Evolutionary conservation across 495 filamentous ascomycete genomes (phyloP).

Genomic region (Tuber brumale): DNA sequence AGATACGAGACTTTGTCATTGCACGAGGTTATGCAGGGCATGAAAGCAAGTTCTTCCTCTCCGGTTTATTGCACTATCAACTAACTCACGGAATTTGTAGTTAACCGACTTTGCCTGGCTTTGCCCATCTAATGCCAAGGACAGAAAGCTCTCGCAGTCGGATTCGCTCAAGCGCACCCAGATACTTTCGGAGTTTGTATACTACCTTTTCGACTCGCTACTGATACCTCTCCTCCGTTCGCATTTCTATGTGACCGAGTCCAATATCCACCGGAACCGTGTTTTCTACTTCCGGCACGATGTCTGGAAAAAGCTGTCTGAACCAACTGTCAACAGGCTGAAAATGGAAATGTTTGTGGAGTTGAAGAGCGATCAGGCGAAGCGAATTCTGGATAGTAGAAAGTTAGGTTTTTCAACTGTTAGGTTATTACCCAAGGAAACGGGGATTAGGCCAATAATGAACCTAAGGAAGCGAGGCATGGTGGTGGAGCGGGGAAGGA

Average conservation of each 20-base stretch:
- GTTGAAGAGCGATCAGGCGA: constrained; percentile 54
- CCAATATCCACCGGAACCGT: constrained; percentile 67
- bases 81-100: constrained; percentile 42
- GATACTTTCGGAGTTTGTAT: constrained; percentile 75
- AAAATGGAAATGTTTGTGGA: constrained; percentile 76
- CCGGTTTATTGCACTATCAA: not conserved
- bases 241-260: constrained; percentile 94
- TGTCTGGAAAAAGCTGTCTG: constrained; percentile 69
- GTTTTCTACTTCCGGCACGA: constrained; percentile 95
- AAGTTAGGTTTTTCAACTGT: constrained; percentile 69
- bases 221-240: constrained; percentile 78
- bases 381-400: constrained; percentile 54
- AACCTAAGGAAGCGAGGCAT: constrained; percentile 66
- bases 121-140: constrained; percentile 46
- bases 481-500: constrained; percentile 38
- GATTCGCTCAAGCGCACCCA: constrained; percentile 72
- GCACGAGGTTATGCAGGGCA: constrained; percentile 65
- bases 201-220: constrained; percentile 87
- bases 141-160: constrained; percentile 56
- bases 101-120: constrained; percentile 68
- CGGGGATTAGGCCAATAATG: constrained; percentile 70
- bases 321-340: constrained; percentile 62
- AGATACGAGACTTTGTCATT: constrained; percentile 75
- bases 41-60: constrained; percentile 55
- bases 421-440: constrained; percentile 38